Base-by-base conservation (phyloP, 805 yeast genomes). In the Vanderwaltozyma tropicalis region DNA sequence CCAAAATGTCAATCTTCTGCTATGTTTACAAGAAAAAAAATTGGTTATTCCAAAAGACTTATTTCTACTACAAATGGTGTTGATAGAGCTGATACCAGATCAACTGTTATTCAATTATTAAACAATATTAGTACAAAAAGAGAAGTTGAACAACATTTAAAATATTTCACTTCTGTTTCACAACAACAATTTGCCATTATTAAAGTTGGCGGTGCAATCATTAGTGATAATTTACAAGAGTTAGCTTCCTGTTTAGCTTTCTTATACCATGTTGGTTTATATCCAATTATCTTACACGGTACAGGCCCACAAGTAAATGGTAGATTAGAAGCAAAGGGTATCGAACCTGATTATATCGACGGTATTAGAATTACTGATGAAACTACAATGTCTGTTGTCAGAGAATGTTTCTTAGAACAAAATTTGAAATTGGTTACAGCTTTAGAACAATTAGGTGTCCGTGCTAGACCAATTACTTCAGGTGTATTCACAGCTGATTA, bases 271-370 rank as follows among this genome's bases (percentile, higher is more conserved):
- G 95, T 92, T 36, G 99, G 99, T 11, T 72, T 92, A 42, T 92
- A 87, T 54, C 99, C 99, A 19, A 87, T 92, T 44, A 95, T 92
- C 9, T 72, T 92, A 41, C 99, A 92, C 58, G 99, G 99, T 21
- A 92, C 98, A 1, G 99, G 99, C 15, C 99, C 99, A 6, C 99
- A 92, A 65, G 92, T 92, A 66, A 92, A 92, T 59, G 94, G 83
- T 53, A 75, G 87, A 49, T 71, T 92, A 42, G 98, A 92, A 62
- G 79, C 78, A 36, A 94, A 85, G 62, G 96, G 96, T 29, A 85
- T 92, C 24, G 96, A 84, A 60, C 97, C 99, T 4, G 86, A 84
- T 47, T 92, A 92, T 61, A 81, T 80, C 43, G 97, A 92, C 56
- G 99, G 99, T 8, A 92, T 92, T 52, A 76, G 99, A 56, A 85